phyloP scores from a whole-genome alignment of 192 early-diverging fungal species.

The Podila minutissima region DNA sequence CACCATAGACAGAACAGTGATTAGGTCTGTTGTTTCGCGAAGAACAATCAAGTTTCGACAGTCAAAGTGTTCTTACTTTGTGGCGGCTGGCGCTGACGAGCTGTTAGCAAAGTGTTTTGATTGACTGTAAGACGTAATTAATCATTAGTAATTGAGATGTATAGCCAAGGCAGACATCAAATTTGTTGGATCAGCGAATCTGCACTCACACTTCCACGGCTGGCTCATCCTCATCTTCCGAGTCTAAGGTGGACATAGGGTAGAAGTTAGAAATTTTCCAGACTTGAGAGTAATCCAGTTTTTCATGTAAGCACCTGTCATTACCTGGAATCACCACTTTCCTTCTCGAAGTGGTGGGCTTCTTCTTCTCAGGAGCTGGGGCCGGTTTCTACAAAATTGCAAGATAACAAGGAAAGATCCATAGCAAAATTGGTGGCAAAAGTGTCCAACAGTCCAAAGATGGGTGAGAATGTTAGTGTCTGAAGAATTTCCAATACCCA shows the following conservation, averaged over 20 bases:
- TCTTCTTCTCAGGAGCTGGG: conserved; percentile 33
- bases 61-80: conserved; percentile 13
- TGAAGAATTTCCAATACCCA: neutral
- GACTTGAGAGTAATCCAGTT: neutral
- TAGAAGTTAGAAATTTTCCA: neutral
- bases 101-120: conserved; percentile 34
- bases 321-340: conserved; percentile 39
- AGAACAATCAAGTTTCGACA: neutral
- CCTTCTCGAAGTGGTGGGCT: conserved; percentile 5
- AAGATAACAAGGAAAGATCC: no score
- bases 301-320: neutral
- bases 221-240: conserved; percentile 33
- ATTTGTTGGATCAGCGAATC: neutral
- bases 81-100: neutral
- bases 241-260: conserved; percentile 10
- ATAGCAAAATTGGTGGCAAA: conserved; percentile 48
- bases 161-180: neutral
- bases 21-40: neutral
- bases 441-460: conserved; percentile 4
- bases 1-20: no score
- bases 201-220: conserved; percentile 30
- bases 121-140: neutral
- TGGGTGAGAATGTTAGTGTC: neutral
- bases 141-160: neutral
- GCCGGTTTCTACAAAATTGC: conserved; percentile 5